These are phyloP conservation scores for Rostrohypoxylon terebratum DNA, from an alignment of 495 filamentous ascomycete genomes.

Conservation along the genomic window DNA sequence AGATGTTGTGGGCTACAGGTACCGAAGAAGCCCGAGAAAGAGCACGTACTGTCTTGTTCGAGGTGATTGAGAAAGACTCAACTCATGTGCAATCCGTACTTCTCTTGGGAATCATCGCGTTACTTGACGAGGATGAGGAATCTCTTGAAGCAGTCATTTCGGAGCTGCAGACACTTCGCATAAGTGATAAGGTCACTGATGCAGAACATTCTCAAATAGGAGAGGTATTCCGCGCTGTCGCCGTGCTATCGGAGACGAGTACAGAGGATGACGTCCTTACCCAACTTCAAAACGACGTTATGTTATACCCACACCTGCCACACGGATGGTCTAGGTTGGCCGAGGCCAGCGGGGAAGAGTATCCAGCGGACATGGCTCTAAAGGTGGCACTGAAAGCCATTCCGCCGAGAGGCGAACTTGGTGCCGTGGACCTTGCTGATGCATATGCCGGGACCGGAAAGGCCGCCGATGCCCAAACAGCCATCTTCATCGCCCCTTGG, in stretches of 20 bases:
- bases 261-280: conserved; percentile 53
- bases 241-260: conserved; percentile 49
- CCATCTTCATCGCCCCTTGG: conserved; percentile 88
- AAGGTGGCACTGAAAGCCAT: conserved; percentile 77
- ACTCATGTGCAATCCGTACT: conserved; percentile 81
- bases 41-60: conserved; percentile 83
- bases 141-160: conserved; percentile 82
- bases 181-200: conserved; percentile 63
- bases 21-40: conserved; percentile 76
- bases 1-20: conserved; percentile 93
- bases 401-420: conserved; percentile 75
- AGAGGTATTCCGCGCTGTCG: conserved; percentile 60
- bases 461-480: conserved; percentile 77
- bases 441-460: conserved; percentile 82
- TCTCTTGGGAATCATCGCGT: conserved; percentile 83
- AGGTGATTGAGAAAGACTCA: conserved; percentile 74
- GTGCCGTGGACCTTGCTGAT: conserved; percentile 73
- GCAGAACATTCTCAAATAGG: conserved; percentile 60
- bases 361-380: conserved; percentile 83
- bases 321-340: conserved; percentile 82
- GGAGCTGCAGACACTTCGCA: conserved; percentile 78
- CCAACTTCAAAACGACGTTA: conserved; percentile 76
- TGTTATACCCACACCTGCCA: conserved; percentile 79
- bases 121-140: conserved; percentile 82
- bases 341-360: conserved; percentile 59